Base-by-base conservation (phyloP, 208 protist species). In the Crithidia fasciculata region DNA sequence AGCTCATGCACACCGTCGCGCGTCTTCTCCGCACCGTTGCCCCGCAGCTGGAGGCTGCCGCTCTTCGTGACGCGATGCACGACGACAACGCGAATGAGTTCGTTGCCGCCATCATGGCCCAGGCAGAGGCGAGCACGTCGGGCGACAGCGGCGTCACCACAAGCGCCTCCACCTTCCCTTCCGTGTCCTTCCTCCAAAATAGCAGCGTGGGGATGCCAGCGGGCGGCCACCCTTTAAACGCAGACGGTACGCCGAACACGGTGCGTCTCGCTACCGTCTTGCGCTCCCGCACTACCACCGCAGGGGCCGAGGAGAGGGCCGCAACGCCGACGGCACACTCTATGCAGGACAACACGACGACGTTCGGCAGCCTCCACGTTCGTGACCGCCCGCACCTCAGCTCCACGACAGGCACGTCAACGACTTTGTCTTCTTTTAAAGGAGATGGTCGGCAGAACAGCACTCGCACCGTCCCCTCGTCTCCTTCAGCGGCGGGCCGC, bases 71-170 rank as follows among this genome's bases (percentile, higher is more conserved):
- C 0, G 74, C 52, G 7, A 74, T 80, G 74, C 55, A 52, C 18
- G 74, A 80, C 37, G n/a, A 53, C 0, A 47, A 65, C 16, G 74
- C 74, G 37, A 80, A 43, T 15, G 74, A 80, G 62, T 80, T 65
- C 16, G 71, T 80, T 4, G 59, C 63, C n/a, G 59, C 74, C 8
- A 57, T 19, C 39, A 71, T 40, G 53, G 40, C 43, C 13, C 74
- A 71, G 19, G 68, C 44, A 16, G 74, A 74, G n/a, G 61, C 64
- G 36, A 53, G 18, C n/a, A 43, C 19, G 43, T 59, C 41, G 41
- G 65, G 1, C 44, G 52, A n/a, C 0, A 65, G 37, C 69, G 47
- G 41, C 41, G 3, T 66, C 40, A n/a, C 8, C 0, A 13, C 18
- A n/a, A 69, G 45, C 47, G 18, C 15, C 37, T 72, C 68, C 7